Conservation (phyloP, 225 moss, liverwort and hornwort genomes). For the Marchantia paleacea region DNA sequence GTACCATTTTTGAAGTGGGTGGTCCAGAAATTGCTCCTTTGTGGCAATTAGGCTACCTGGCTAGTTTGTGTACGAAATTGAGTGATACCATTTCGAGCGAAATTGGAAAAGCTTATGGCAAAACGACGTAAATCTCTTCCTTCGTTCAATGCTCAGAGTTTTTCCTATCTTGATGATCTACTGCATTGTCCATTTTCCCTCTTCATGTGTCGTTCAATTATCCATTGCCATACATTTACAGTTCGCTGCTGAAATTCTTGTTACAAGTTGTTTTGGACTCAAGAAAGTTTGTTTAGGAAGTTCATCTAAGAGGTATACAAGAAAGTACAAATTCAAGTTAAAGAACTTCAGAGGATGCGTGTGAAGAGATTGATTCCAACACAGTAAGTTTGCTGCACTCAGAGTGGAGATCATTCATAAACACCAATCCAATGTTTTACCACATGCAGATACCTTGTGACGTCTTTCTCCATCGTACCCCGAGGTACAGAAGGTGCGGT, state of each 20-base stretch:
- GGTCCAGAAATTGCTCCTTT: constrained; percentile 51
- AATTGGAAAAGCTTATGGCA: constrained; percentile 90
- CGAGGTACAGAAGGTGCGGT: constrained; percentile 58
- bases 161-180: too few species aligned
- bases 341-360: not conserved
- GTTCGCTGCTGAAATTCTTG: not conserved
- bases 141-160: not conserved
- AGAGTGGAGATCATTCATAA: too few species aligned
- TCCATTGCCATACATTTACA: not conserved
- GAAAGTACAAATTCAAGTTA: not conserved
- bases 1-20: constrained; percentile 55
- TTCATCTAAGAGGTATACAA: not conserved
- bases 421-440: not conserved
- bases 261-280: not conserved
- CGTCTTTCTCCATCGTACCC: constrained; percentile 45
- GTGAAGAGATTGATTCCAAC: too few species aligned
- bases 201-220: not conserved
- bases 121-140: constrained; percentile 66
- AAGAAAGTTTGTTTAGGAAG: not conserved
- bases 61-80: constrained; percentile 94
- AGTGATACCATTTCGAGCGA: constrained; percentile 97
- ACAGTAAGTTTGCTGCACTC: too few species aligned
- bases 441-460: constrained; percentile 46
- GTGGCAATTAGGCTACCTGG: constrained; percentile 80
- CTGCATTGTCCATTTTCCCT: too few species aligned